Evolutionary conservation across 2,329 filamentous ascomycete genomes (phyloP), one percentile per base, ranked within the genome.

Genomic region (Phialophora tarda): DNA sequence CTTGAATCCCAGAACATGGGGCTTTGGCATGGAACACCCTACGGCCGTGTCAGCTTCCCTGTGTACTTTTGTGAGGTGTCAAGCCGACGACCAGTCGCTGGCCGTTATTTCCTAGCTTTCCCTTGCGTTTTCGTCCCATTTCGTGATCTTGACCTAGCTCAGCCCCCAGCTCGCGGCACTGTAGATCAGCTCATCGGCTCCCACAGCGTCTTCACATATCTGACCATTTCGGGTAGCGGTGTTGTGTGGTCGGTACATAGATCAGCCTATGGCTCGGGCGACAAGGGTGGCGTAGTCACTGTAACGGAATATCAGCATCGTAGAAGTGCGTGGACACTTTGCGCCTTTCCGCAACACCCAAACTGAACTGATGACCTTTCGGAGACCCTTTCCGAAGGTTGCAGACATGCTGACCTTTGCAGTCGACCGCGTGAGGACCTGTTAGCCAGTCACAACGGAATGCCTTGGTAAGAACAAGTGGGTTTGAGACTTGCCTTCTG

Each of bases 51-150:
- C 48, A 26, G n/a, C 24, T 24, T 17, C 48, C 24, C 2, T 26
- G 21, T 51, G 48, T 51, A 17, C 48, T 51, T 51, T 26, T 26
- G 48, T n/a, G 17, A 44, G 38, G 38, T 7, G 14, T 8, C 7
- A n/a, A n/a, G 6, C 17, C 38, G 38, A n/a, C 14, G 38, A 44
- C 38, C 56, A 44, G 38, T 59, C 26, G 34, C 56, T 59, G 56
- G 21, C 56, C 56, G 56, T 44, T 24, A 11, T 59, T 44, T 24
- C 56, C 38, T 47, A 47, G 38, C 10, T 28, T n/a, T 14, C 6
- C 34, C n/a, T 17, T 17, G 38, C 23, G 21, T 21, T 21, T 44
- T 26, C 11, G 34, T 58, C n/a, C 55, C 55, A n/a, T 47, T 24
- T 47, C 11, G 41, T 21, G 55, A 28, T 17, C 21, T 41, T 14